phyloP scores from a whole-genome alignment of 345 rosid species.

The Psidium friedrichsthalianum region DNA sequence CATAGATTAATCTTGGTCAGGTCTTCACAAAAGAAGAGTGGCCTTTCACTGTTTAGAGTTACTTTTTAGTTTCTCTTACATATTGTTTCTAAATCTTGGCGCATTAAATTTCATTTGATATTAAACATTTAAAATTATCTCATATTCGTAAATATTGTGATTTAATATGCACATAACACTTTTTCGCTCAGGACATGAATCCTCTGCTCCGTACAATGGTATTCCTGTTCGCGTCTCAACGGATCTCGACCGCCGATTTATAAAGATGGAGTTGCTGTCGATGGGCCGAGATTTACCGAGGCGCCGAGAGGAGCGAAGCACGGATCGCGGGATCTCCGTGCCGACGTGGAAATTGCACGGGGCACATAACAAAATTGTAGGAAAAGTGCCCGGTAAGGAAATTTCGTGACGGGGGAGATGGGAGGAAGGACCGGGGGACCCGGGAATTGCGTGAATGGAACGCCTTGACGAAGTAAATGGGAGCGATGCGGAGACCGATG shows the following conservation, averaged over 20 bases:
- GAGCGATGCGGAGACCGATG: not conserved
- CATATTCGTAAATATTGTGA: not conserved
- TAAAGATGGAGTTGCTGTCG: not conserved
- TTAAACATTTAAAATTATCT: not conserved
- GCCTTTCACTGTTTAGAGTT: no score
- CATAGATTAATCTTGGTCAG: not conserved
- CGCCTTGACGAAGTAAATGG: not conserved
- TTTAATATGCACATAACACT: not conserved
- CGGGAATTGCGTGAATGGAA: not conserved
- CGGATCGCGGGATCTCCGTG: not conserved
- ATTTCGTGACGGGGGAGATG: not conserved
- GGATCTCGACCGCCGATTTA: not conserved
- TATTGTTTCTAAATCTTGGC: not conserved
- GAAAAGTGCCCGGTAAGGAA: not conserved
- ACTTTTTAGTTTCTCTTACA: not conserved
- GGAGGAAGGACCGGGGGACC: not conserved
- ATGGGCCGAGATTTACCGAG: not conserved
- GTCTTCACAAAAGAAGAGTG: not conserved
- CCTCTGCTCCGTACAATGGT: not conserved
- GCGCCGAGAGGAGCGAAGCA: not conserved
- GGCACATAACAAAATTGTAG: fast-evolving
- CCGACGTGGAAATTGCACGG: not conserved
- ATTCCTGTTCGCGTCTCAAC: not conserved
- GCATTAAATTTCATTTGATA: not conserved
- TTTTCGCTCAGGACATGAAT: not conserved